A percentile compares a stretch with the other conserved stretches of the same genome.
Evolutionary conservation across 208 protist species (phyloP).

Genomic region (Blastocrithidia nonstop): DNA sequence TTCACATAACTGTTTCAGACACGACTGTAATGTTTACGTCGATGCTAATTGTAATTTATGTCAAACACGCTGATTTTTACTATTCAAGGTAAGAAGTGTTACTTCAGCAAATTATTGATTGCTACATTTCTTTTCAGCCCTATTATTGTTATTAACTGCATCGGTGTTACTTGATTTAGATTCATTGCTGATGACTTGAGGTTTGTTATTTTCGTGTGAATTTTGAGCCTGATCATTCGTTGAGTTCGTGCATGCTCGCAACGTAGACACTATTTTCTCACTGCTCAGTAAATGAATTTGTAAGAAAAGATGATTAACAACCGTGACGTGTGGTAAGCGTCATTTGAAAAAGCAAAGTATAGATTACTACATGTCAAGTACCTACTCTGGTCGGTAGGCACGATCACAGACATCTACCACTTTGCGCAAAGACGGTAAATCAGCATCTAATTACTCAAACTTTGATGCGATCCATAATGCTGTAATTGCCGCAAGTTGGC

Average conservation of each 20-base stretch:
- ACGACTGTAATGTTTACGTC: too few relatives aligned
- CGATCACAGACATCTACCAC: slow-evolving; percentile 68
- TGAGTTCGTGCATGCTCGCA: neutral
- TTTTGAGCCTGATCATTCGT: too few relatives aligned
- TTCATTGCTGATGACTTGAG: neutral
- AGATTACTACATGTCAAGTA: slow-evolving; percentile 67
- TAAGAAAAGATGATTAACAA: slow-evolving; percentile 67
- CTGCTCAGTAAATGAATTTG: slow-evolving; percentile 56
- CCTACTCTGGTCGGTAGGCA: slow-evolving; percentile 32
- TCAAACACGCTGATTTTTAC: slow-evolving; percentile 11
- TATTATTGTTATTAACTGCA: too few relatives aligned
- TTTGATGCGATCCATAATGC: slow-evolving; percentile 71
- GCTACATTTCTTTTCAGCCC: too few relatives aligned
- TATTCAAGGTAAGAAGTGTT: too few relatives aligned
- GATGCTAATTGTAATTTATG: too few relatives aligned
- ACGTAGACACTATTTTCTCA: slow-evolving; percentile 18
- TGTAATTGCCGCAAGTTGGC: slow-evolving; percentile 64
- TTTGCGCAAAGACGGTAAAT: slow-evolving; percentile 37
- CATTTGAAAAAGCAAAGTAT: slow-evolving; percentile 66
- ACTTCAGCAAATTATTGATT: too few relatives aligned
- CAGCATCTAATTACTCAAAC: slow-evolving; percentile 69
- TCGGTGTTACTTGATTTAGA: slow-evolving; percentile 4
- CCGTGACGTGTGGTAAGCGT: slow-evolving; percentile 67
- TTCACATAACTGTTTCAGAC: too few relatives aligned
- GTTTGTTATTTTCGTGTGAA: neutral